These are phyloP conservation scores for Teratosphaeria gauchensis DNA, from an alignment of 2,329 filamentous ascomycete species.

Conservation along the genomic window DNA sequence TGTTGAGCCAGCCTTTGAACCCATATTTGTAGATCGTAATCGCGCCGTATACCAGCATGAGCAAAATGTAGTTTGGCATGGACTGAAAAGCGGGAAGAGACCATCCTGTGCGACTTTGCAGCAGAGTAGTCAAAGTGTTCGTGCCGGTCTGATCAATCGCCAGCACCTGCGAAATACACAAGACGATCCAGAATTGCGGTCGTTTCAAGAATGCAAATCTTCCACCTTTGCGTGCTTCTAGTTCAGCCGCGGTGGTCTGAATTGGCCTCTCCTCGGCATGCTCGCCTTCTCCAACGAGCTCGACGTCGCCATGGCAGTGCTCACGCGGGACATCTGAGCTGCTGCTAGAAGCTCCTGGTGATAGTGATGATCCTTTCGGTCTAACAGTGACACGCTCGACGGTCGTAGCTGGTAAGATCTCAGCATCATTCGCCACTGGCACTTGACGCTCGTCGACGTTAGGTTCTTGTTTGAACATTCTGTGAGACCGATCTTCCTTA, in stretches of 20 bases:
- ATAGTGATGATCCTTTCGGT: constrained; percentile 19
- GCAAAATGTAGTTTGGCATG: constrained; percentile 84
- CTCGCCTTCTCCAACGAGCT: constrained; percentile 21
- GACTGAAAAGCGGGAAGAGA: constrained; percentile 93
- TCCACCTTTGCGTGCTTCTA: constrained; percentile 35
- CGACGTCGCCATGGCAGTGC: constrained; percentile 32
- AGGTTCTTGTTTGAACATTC: constrained; percentile 9
- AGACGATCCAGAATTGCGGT: constrained; percentile 76
- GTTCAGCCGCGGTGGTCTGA: constrained; percentile 30
- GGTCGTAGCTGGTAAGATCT: constrained; percentile 5
- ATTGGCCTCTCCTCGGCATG: constrained; percentile 17
- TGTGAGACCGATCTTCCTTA: background rate
- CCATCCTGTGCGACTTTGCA: constrained; percentile 52
- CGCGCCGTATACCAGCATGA: constrained; percentile 71
- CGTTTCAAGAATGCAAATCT: constrained; percentile 67
- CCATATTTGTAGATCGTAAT: constrained; percentile 75
- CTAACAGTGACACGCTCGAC: constrained; percentile 23
- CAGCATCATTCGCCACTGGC: constrained; percentile 3
- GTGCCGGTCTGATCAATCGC: constrained; percentile 85
- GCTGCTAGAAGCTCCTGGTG: constrained; percentile 11
- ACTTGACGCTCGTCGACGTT: constrained; percentile 7
- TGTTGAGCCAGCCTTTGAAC: constrained; percentile 54
- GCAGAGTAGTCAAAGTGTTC: constrained; percentile 78
- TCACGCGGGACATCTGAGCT: constrained; percentile 9
- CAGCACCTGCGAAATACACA: constrained; percentile 66